phyloP scores from a whole-genome alignment of 2,329 filamentous ascomycete species.

The Graphilbum fragrans region DNA sequence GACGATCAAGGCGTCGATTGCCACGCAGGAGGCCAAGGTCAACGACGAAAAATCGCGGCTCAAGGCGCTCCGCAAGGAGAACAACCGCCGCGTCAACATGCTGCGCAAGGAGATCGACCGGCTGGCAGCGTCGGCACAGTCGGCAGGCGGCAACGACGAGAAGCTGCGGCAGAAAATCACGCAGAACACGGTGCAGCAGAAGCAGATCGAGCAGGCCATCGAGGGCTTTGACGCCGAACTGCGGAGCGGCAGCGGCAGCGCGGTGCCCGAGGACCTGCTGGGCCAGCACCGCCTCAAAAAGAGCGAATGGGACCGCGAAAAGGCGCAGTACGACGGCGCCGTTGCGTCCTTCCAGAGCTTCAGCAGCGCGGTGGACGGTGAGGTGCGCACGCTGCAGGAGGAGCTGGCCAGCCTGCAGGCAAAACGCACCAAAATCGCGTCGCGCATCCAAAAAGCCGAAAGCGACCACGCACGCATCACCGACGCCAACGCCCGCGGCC shows the following conservation, averaged over 20 bases:
- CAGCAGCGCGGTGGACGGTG: constrained; percentile 50
- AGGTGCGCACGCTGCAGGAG: constrained; percentile 49
- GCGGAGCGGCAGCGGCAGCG: constrained; percentile 50
- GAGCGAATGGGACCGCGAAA: constrained; percentile 39
- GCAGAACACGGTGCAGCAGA: constrained; percentile 63
- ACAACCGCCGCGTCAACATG: constrained; percentile 54
- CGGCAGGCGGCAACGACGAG: constrained; percentile 62
- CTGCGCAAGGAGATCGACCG: constrained; percentile 64
- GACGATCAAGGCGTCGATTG: constrained; percentile 65
- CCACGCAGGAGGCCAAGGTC: constrained; percentile 57
- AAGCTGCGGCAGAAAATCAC: constrained; percentile 62
- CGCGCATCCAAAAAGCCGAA: constrained; percentile 60
- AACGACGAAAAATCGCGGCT: constrained; percentile 56
- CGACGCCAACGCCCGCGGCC: constrained; percentile 53
- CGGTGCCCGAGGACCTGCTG: constrained; percentile 49
- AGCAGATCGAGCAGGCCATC: constrained; percentile 35
- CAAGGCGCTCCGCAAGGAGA: constrained; percentile 62
- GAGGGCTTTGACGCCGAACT: constrained; percentile 40
- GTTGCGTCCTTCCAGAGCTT: constrained; percentile 41
- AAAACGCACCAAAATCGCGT: constrained; percentile 61
- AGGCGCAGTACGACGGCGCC: constrained; percentile 46
- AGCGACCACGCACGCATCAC: constrained; percentile 60
- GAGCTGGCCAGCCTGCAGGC: constrained; percentile 52
- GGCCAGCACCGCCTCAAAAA: constrained; percentile 44
- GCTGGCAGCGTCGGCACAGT: constrained; percentile 52